Base-by-base conservation (phyloP, 768 basidiomycete species). In the Rhodotorula paludigena region DNA sequence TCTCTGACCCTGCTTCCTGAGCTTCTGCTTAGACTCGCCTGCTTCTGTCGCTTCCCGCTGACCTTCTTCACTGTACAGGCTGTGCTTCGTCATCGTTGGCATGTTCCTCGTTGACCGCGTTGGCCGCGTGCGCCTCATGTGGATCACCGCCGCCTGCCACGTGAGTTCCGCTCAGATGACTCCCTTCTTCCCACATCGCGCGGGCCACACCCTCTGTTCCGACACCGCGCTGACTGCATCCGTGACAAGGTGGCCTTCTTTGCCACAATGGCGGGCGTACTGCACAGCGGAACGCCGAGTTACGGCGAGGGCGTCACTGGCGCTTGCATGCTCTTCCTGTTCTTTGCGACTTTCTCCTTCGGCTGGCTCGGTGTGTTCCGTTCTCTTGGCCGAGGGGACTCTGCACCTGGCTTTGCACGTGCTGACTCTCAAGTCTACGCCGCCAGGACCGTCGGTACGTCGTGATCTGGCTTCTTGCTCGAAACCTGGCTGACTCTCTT, bases 81-180 rank as follows among this genome's bases (percentile, higher is more conserved):
- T 30, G 9, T 30, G 28, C 48, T 59, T 59, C 58, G 45, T 44
- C 35, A 39, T 59, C 58, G 25, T 59, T 28, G 58, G 58, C 33
- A 30, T 38, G 25, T 38, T 49, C 47, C 58, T 59, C 58, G 35
- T 59, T n/a, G 58, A 59, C 36, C 58, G 58, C n/a, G 58, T 59
- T 36, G 58, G 58, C 20, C 58, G 58, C 25, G 58, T 59, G n/a
- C 35, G 47, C 16, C 47, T 59, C n/a, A 59, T 59, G 58, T 48
- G 28, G 39, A n/a, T 14, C 16, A 42, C 55, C 14, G 47, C 36
- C 25, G 53, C n/a, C 36, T n/a, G n/a, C n/a, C n/a, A n/a, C n/a
- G n/a, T n/a, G n/a, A n/a, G n/a, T n/a, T n/a, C n/a, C n/a, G n/a
- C n/a, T n/a, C n/a, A n/a, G n/a, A n/a, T n/a, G n/a, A n/a, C n/a